Base-by-base conservation (phyloP, 768 basidiomycete species). In the Hemileccinum impolitum region DNA sequence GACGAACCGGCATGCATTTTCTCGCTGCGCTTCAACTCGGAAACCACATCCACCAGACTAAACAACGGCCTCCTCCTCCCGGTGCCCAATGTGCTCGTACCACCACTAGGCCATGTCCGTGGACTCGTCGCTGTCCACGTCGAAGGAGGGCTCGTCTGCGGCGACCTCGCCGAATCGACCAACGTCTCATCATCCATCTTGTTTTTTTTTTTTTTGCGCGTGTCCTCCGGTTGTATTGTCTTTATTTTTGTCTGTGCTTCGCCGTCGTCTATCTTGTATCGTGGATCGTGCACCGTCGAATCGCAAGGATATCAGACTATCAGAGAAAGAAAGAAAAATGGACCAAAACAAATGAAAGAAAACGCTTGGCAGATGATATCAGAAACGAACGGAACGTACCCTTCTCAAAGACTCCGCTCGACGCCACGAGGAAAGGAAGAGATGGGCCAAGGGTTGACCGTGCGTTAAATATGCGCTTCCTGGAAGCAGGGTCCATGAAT, bases 1-100 rank as follows among this genome's bases (percentile, higher is more conserved):
- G 25, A 62, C 70, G 31, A 21, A 70, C 75, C 66, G 0, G 59
- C 43, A 21, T 64, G 65, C 7, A 63, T 36, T 2, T 63, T 61
- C 2, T 63, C 63, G 17, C 73, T 75, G 32, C 59, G 71, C 54
- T 68, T 70, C 48, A 79, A 51, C 49, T 78, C 76, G 13, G 60
- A 49, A 26, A 79, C 60, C 25, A 71, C 72, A 45, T 79, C 77
- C 18, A 77, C 60, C 26, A 79, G 54, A 28, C 68, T 75, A 31
- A 66, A 55, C 43, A 76, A 51, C 3, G 67, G 71, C 48, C 74
- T 64, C 48, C 69, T 65, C 50, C 72, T 66, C 26, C 57, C 60
- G 17, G 52, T 39, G 17, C 38, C 39, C 8, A 58, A 25, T 1
- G 48, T 12, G 19, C 41, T 31, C n/a, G 40, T 43, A 0, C 52